Evolutionary conservation across 2,329 filamentous ascomycete genomes (phyloP), one percentile per base, ranked within the genome.

Genomic region (Drechslera avenae): DNA sequence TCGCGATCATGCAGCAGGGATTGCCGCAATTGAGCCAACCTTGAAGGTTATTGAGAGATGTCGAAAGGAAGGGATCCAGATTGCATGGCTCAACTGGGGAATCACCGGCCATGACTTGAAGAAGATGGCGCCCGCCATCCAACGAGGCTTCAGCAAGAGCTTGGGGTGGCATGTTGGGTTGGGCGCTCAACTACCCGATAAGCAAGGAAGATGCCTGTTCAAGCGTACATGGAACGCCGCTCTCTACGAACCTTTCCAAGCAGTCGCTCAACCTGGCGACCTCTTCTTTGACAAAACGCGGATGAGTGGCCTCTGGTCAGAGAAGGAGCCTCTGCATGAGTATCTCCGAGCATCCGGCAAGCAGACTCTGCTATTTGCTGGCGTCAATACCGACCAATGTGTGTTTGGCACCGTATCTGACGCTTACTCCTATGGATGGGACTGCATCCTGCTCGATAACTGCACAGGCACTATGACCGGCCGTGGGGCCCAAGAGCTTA

Each of bases 371-470:
- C 56, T 76, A 4, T 76, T 76, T 49, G 69, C 75, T 14, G 73
- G 74, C 17, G 73, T 76, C 42, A 77, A 76, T 54, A 77, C 74
- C 8, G 74, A 76, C 55, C 75, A 76, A 58, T 77, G 74, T 41
- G 63, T 76, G 9, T 70, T 76, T 21, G 75, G 74, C 18, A 76
- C 74, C 1, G 60, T 76, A 17, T 73, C 72, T 12, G 74, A 76
- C 44, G 72, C 74, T 1, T 77, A 76, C 60, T 73, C 67, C 13
- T 76, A 67, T 52, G 74, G 56, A 18, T 77, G 72, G 71, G 74
- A 76, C 48, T 76, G 73, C 66, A 64, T 77, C 35, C 62, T 76
- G 14, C 59, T 77, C 34, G 58, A 64, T 47, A 74, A 76, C 57
- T 77, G 73, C 55, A 73, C 73, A 2, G 74, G 73, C 7, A 76